phyloP scores from a whole-genome alignment of 129 eudicot species.

The Flaveria brownii region DNA sequence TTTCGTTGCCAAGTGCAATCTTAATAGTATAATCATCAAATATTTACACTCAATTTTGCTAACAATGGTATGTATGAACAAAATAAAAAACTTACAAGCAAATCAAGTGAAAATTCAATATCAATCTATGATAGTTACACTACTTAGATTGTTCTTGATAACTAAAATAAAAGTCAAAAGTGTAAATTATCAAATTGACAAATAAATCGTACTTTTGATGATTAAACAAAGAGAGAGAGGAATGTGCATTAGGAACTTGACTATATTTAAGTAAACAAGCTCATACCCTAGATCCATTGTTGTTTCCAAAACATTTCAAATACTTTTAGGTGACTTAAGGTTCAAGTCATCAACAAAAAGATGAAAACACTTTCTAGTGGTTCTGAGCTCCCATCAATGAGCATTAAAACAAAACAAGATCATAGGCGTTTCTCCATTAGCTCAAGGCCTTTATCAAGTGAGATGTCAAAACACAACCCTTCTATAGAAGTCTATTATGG shows the following conservation, averaged over 20 bases:
- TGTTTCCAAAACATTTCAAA: constrained; percentile 25
- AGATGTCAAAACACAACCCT: constrained; percentile 26
- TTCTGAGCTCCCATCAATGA: constrained; percentile 35
- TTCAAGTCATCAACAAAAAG: constrained; percentile 16
- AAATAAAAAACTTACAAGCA: no score
- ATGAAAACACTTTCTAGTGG: constrained; percentile 23
- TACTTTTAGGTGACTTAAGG: constrained; percentile 31
- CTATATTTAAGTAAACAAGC: constrained; percentile 38
- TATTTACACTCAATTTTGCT: no score
- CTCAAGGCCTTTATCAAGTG: constrained; percentile 29
- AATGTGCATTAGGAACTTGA: constrained; percentile 41
- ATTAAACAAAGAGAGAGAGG: constrained; percentile 12
- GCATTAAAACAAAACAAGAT: constrained; percentile 34
- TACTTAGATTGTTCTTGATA: no score
- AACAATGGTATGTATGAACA: no score
- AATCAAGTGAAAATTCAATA: not conserved
- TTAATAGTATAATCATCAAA: no score
- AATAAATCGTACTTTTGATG: no score
- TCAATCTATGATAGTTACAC: no score
- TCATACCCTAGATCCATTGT: constrained; percentile 28
- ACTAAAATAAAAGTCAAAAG: not conserved
- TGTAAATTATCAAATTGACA: no score
- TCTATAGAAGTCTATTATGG: constrained; percentile 49
- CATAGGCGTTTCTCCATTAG: constrained; percentile 18
- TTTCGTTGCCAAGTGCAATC: no score